Evolutionary conservation across 805 yeast species (phyloP).

Genomic region (Groenewaldozyma tartarivorans): DNA sequence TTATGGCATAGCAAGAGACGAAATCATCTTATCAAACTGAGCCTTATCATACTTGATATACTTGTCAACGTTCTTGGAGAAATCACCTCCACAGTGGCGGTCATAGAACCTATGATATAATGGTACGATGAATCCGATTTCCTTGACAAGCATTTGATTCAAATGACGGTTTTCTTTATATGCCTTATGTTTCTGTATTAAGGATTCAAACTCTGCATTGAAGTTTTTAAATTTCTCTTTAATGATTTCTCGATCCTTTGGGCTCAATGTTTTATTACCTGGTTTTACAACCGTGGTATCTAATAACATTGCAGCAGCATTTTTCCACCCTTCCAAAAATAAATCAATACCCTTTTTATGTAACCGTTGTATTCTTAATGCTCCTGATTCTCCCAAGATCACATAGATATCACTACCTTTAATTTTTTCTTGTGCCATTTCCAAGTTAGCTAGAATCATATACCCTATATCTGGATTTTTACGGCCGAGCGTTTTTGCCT

Average conservation of each 20-base stretch:
- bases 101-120: slow-evolving; percentile 79
- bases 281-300: slow-evolving; percentile 66
- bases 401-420: slow-evolving; percentile 33
- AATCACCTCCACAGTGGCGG: slow-evolving; percentile 59
- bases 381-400: slow-evolving; percentile 50
- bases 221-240: slow-evolving; percentile 80
- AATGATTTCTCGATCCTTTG: slow-evolving; percentile 70
- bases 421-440: slow-evolving; percentile 64
- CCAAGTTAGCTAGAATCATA: slow-evolving; percentile 58
- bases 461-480: slow-evolving; percentile 45
- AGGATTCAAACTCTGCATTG: slow-evolving; percentile 73
- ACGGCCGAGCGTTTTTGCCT: slow-evolving; percentile 33
- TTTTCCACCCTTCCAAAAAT: slow-evolving; percentile 69
- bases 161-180: slow-evolving; percentile 60
- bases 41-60: slow-evolving; percentile 50
- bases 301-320: slow-evolving; percentile 64
- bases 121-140: slow-evolving; percentile 67
- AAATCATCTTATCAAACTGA: slow-evolving; percentile 32
- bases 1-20: slow-evolving; percentile 28
- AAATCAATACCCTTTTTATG: slow-evolving; percentile 64
- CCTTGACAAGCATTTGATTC: slow-evolving; percentile 54
- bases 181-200: slow-evolving; percentile 54
- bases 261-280: slow-evolving; percentile 36
- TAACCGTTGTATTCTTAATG: slow-evolving; percentile 53
- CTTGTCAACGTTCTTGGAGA: slow-evolving; percentile 60